Evolutionary conservation across 1,284 basidiomycete species (phyloP).

Genomic region (Apiotrichum akiyoshidainum): DNA sequence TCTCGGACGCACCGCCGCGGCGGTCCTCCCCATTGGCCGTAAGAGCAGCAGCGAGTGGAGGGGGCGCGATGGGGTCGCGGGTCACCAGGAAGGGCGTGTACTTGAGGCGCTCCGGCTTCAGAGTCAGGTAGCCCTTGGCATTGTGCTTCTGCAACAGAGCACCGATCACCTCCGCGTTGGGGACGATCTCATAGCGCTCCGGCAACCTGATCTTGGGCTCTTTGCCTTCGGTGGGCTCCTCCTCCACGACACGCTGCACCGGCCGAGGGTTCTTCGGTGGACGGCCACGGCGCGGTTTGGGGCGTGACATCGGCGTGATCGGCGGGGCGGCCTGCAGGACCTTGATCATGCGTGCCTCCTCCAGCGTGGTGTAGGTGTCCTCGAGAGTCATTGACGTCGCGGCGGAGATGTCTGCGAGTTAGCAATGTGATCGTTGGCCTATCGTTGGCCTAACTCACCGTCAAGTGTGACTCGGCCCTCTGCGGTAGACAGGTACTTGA

Average conservation of each 20-base stretch:
- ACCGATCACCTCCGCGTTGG: slow-evolving; percentile 71
- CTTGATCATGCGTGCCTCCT: slow-evolving; percentile 73
- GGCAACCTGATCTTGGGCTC: slow-evolving; percentile 55
- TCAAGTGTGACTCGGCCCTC: slow-evolving; percentile 65
- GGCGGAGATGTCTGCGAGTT: slow-evolving; percentile 68
- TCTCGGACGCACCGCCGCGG: not conserved
- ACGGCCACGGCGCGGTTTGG: slow-evolving; percentile 13
- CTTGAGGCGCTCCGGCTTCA: slow-evolving; percentile 81
- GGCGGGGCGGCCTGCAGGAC: slow-evolving; percentile 6
- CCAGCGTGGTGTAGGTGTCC: slow-evolving; percentile 77
- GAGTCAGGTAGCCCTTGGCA: slow-evolving; percentile 71
- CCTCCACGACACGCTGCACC: not conserved
- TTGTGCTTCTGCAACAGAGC: slow-evolving; percentile 69
- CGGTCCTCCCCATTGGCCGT: not conserved
- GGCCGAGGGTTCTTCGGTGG: slow-evolving; percentile 16
- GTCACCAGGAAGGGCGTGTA: slow-evolving; percentile 88
- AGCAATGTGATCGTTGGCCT: slow-evolving; percentile 10
- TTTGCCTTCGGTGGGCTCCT: slow-evolving; percentile 16
- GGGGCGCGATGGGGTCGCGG: slow-evolving; percentile 14
- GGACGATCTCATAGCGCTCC: slow-evolving; percentile 70
- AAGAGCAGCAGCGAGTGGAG: not conserved
- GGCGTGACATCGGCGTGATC: not conserved
- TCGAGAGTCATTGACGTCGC: slow-evolving; percentile 88
- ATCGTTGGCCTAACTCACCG: slow-evolving; percentile 56
- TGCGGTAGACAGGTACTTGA: slow-evolving; percentile 66